Evolutionary conservation across 2,329 filamentous ascomycete genomes (phyloP), one percentile per base, ranked within the genome.

Genomic region (Phoma sp.): DNA sequence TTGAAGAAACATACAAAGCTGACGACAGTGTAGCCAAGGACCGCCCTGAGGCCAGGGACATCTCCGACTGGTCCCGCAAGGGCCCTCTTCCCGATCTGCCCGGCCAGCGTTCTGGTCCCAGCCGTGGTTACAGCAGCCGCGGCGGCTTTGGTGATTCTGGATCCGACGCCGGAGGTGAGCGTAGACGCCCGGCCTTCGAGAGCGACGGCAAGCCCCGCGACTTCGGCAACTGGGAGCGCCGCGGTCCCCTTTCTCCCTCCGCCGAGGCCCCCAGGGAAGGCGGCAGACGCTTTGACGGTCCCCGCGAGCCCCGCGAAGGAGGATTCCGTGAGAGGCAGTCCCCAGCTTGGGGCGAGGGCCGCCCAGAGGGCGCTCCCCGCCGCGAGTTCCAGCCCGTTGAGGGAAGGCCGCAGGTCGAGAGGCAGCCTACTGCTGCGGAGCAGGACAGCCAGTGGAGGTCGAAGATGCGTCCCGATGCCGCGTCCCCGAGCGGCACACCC

Each of bases 161-260:
- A 1, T 85, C 82, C 57, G 81, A 79, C 61, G 76, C 70, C 52
- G 79, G 74, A 42, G 78, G 85, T 63, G 89, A 91, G 47, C 80
- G 86, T 64, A 88, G 89, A 62, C 89, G 89, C 62, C 85, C 85
- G 46, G 85, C 86, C 60, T 81, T 83, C 57, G 85, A 89, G 58
- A 80, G 81, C 47, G 91, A 93, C 73, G 89, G 89, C 63, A 93
- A 90, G 74, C 78, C 86, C 52, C 87, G 91, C 53, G 90, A 96
- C 73, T 89, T 95, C 62, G 84, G 86, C 64, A 96, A 91, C 76
- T 99, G 95, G 95, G 93, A 97, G 78, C 90, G 95, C 67, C 95
- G 90, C 72, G 95, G 95, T 10, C 95, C 95, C 33, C 82, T 98
- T 51, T 90, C 93, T 37, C 91, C 93, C 22, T 77, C 81, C 79